phyloP scores from a whole-genome alignment of 192 early-diverging fungal genomes.

The Bifiguratus adelaidae region DNA sequence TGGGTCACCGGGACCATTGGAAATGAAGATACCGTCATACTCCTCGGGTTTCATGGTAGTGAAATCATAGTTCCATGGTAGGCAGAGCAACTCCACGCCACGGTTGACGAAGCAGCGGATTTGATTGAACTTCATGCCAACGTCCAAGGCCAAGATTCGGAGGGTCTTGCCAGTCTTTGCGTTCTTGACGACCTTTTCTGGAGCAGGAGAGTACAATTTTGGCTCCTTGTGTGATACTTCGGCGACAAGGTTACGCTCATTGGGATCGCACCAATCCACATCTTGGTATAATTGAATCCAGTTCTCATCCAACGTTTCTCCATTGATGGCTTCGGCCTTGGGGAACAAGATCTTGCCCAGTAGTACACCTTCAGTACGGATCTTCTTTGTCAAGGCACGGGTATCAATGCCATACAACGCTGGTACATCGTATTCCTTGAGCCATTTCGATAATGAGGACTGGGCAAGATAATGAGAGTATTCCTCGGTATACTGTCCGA shows the following conservation, averaged over 20 bases:
- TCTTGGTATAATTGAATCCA: slow-evolving; percentile 67
- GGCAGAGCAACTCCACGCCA: slow-evolving; percentile 86
- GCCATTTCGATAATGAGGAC: slow-evolving; percentile 79
- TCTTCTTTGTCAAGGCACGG: slow-evolving; percentile 93
- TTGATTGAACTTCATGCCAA: slow-evolving; percentile 99
- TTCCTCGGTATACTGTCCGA: slow-evolving; percentile 86
- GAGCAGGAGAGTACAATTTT: slow-evolving; percentile 62
- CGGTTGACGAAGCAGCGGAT: slow-evolving; percentile 95
- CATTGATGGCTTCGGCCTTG: slow-evolving; percentile 28
- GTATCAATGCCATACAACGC: slow-evolving; percentile 95
- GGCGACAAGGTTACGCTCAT: slow-evolving; percentile 84
- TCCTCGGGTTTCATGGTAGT: slow-evolving; percentile 42
- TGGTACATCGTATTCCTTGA: slow-evolving; percentile 87
- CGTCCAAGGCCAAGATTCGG: slow-evolving; percentile 87
- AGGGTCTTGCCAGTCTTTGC: slow-evolving; percentile 60
- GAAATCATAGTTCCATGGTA: slow-evolving; percentile 98
- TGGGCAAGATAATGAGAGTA: slow-evolving; percentile 88
- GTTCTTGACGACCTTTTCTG: slow-evolving; percentile 38
- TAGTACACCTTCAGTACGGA: slow-evolving; percentile 81
- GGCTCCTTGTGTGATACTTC: slow-evolving; percentile 86
- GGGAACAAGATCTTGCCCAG: slow-evolving; percentile 92
- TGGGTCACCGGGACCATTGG: slow-evolving; percentile 98
- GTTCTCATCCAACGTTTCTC: slow-evolving; percentile 18
- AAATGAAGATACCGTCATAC: slow-evolving; percentile 86
- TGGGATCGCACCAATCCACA: slow-evolving; percentile 89